Base-by-base conservation (phyloP, 176 grass and related monocot genomes). In the Eragrostis nindensis region DNA sequence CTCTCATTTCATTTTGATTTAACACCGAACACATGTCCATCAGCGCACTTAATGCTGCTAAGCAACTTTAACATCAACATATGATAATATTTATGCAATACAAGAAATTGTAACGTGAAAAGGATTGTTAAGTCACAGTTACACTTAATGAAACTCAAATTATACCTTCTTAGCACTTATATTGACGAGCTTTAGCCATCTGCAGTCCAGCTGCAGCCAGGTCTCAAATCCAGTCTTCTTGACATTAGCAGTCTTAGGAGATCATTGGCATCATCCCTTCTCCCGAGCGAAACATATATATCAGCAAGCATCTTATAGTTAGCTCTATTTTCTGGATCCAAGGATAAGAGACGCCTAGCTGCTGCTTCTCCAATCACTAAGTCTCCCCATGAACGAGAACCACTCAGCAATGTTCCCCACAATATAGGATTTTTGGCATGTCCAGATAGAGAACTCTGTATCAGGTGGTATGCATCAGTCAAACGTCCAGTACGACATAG, bases 251-350 rank as follows among this genome's bases (percentile, higher is more conserved):
- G 46, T 53, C 71, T 80, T 36, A 90, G 66, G 75, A 90, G 30
- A 69, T 38, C 21, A 40, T 82, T n/a, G 19, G 79, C 79, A 43
- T 67, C 77, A 67, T 89, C 90, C 78, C 87, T 93, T 78, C 82
- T 93, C 70, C 90, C 90, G 71, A 75, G 55, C 19, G 79, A 92
- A 77, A 96, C 62, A 91, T 96, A 96, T 86, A 87, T 79, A 74
- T 90, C 83, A 70, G 90, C 87, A 70, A 96, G 87, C 90, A 90
- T 96, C 82, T 88, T 92, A 71, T 88, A 88, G 32, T 84, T 92
- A 48, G 85, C 87, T 24, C 45, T 79, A 81, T 92, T 96, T 83
- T 86, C 41, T 46, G 90, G 90, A 74, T 96, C 93, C 45, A 92
- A 78, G 38, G 62, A 66, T 52, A 92, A 73, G 19, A 96, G 85